Evolutionary conservation across 148 eudicot genomes (phyloP).

Genomic region (Nyssa sinensis): DNA sequence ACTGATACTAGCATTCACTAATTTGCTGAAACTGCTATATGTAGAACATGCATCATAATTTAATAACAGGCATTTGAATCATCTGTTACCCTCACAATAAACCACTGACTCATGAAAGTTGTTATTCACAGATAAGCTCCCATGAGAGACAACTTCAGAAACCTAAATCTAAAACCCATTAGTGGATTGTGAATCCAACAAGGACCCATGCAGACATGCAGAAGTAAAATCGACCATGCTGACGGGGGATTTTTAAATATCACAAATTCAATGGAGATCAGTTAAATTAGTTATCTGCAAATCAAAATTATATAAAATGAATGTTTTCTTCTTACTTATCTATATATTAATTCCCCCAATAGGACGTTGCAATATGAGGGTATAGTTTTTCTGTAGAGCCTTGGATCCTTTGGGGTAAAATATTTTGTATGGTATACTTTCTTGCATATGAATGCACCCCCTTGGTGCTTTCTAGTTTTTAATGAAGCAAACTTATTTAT

Average conservation of each 20-base stretch:
- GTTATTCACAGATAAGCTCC: not conserved
- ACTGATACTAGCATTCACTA: too few species aligned
- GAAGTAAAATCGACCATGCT: not conserved
- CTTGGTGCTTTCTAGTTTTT: too few species aligned
- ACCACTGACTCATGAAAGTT: not conserved
- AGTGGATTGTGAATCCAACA: not conserved
- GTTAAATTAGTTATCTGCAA: too few species aligned
- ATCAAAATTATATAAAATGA: too few species aligned
- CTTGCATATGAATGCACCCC: too few species aligned
- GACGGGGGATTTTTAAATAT: not conserved
- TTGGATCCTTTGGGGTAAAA: too few species aligned
- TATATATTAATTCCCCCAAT: not conserved
- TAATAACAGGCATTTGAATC: not conserved
- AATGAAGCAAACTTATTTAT: too few species aligned
- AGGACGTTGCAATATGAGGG: too few species aligned
- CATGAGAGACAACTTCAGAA: not conserved
- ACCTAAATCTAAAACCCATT: not conserved
- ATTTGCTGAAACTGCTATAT: too few species aligned
- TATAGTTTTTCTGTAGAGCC: too few species aligned
- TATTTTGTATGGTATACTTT: too few species aligned
- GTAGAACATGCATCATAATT: too few species aligned
- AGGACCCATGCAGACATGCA: not conserved
- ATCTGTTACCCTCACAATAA: not conserved
- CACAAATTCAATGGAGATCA: not conserved
- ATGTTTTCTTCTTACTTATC: not conserved